A percentile compares a stretch with the other conserved stretches of the same genome.
Evolutionary conservation across 2,329 filamentous ascomycete genomes (phyloP).

Genomic region (Penicillium fuscoglaucum): DNA sequence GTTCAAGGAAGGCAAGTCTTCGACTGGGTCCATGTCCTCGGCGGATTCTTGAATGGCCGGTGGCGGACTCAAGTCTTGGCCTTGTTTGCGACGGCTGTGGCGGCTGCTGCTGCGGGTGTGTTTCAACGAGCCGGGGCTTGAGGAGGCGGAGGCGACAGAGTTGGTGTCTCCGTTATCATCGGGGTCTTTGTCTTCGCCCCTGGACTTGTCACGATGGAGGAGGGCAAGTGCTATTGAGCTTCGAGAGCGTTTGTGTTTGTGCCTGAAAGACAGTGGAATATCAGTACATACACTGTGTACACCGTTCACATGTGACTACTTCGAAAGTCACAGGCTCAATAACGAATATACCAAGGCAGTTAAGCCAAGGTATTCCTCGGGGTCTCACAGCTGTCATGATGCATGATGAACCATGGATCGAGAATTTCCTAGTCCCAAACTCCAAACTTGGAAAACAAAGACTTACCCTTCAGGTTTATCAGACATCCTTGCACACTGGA

Average conservation of each 20-base stretch:
- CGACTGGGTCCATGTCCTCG: conserved; percentile 33
- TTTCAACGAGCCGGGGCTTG: conserved; percentile 32
- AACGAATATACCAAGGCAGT: neutral
- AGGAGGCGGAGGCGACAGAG: conserved; percentile 30
- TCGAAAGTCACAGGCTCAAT: neutral
- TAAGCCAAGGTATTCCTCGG: neutral
- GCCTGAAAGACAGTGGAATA: conserved; percentile 36
- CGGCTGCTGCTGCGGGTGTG: conserved; percentile 34
- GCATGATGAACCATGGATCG: conserved; percentile 18
- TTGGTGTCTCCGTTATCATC: conserved; percentile 23
- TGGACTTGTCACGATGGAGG: conserved; percentile 54
- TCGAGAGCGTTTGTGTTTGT: conserved; percentile 59
- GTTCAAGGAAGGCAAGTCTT: conserved; percentile 37
- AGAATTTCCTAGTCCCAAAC: neutral
- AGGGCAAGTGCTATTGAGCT: conserved; percentile 56
- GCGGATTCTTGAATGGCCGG: conserved; percentile 25
- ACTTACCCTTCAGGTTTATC: conserved; percentile 29
- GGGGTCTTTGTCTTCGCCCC: conserved; percentile 41
- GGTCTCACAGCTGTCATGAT: neutral
- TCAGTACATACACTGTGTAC: conserved; percentile 20
- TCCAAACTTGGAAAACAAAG: neutral
- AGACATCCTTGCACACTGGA: conserved; percentile 16
- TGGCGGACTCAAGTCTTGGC: conserved; percentile 25
- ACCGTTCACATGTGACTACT: conserved; percentile 20
- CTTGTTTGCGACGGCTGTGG: conserved; percentile 32